Evolutionary conservation across 2,329 filamentous ascomycete genomes (phyloP).

Genomic region (Trichophyton benhamiae): DNA sequence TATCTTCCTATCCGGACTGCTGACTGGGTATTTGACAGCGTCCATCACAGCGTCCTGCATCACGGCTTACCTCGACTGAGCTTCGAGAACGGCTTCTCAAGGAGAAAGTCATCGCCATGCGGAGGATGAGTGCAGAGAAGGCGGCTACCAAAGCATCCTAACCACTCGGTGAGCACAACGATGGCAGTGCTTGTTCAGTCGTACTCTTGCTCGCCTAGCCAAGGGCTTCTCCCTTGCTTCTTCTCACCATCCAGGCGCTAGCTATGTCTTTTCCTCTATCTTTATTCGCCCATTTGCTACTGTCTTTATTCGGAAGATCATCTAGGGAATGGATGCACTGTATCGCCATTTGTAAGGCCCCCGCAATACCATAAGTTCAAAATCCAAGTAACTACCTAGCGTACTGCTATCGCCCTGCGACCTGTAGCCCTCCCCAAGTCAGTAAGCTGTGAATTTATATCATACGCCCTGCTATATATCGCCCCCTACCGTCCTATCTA

Average conservation of each 20-base stretch:
- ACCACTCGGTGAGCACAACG: neutral
- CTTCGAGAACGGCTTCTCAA: conserved; percentile 28
- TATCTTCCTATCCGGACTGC: neutral
- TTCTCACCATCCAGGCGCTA: neutral
- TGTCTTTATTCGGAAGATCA: neutral
- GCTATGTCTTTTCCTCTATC: neutral
- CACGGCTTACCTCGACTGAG: conserved; percentile 22
- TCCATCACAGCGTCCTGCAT: conserved; percentile 9
- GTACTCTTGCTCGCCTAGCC: neutral
- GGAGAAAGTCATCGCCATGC: conserved; percentile 27
- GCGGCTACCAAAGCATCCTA: neutral
- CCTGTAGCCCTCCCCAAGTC: no score
- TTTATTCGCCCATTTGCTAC: neutral
- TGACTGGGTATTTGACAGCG: neutral
- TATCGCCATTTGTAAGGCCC: no score
- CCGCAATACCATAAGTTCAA: no score
- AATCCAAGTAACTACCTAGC: no score
- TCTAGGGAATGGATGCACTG: neutral
- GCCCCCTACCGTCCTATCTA: no score
- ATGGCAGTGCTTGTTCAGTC: neutral
- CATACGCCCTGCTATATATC: no score
- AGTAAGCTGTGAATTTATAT: no score
- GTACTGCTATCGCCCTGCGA: no score
- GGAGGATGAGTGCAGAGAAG: conserved; percentile 17
- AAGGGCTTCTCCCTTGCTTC: neutral